A percentile compares a stretch with the other conserved stretches of the same genome.
Conservation (phyloP, 2,329 filamentous ascomycete genomes). For the Penicillium sp. region DNA sequence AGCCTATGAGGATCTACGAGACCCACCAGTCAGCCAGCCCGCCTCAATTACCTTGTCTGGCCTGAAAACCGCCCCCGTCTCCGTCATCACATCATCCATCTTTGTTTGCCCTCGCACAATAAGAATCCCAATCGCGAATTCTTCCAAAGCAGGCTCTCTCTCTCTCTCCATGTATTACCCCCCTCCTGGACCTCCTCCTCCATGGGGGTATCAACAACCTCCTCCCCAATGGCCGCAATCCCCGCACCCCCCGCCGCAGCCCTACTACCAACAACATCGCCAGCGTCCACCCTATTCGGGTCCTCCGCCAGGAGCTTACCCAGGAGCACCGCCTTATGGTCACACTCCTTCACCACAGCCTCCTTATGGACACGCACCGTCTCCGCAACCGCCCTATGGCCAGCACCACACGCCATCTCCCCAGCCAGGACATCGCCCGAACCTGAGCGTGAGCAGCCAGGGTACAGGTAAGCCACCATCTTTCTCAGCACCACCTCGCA, state of each 20-base stretch:
- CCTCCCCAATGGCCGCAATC: slow-evolving; percentile 23
- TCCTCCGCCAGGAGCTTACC: slow-evolving; percentile 4
- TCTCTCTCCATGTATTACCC: slow-evolving; percentile 27
- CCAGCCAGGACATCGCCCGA: slow-evolving; percentile 22
- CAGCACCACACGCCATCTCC: slow-evolving; percentile 18
- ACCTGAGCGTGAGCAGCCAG: slow-evolving; percentile 21
- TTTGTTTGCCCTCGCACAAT: not conserved
- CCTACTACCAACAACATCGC: slow-evolving; percentile 24
- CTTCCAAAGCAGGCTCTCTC: not conserved
- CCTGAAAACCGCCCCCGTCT: not conserved
- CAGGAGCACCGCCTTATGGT: slow-evolving; percentile 7
- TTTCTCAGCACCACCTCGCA: not conserved
- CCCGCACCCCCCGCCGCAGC: slow-evolving; percentile 28
- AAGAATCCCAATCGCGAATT: not conserved
- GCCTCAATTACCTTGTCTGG: not conserved
- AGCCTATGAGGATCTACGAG: not conserved
- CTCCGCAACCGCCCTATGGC: slow-evolving; percentile 14
- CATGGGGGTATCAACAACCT: slow-evolving; percentile 27
- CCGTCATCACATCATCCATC: not conserved
- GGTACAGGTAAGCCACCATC: slow-evolving; percentile 2
- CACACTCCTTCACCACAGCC: slow-evolving; percentile 16
- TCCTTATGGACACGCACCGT: slow-evolving; percentile 22
- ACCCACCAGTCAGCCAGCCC: slow-evolving; percentile 27
- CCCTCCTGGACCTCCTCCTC: slow-evolving; percentile 23
- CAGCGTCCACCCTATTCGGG: slow-evolving; percentile 21